Percentiles rank a stretch among this genome's conserved stretches.
phyloP scores from a whole-genome alignment of 2,329 filamentous ascomycete species.

The Trichoderma afroharzianum region DNA sequence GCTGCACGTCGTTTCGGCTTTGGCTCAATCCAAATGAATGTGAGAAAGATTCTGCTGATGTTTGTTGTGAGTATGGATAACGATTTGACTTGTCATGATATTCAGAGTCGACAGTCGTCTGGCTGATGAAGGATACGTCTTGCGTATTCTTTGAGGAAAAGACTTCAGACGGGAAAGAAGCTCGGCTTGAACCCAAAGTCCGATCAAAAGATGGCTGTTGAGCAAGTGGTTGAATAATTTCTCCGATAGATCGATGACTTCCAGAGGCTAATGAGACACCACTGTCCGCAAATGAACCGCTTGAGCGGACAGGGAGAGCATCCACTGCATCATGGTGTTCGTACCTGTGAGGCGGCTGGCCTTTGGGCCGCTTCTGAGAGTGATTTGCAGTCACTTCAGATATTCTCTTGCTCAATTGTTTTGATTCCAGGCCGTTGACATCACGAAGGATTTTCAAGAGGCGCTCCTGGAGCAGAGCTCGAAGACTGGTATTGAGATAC shows the following conservation, averaged over 20 bases:
- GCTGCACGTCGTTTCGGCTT: neutral
- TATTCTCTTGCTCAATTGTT: constrained; percentile 22
- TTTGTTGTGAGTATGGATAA: constrained; percentile 10
- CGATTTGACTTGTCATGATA: neutral
- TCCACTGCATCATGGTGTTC: constrained; percentile 10
- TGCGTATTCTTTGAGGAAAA: constrained; percentile 23
- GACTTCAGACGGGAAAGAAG: constrained; percentile 19
- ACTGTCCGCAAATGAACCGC: neutral
- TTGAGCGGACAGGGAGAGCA: constrained; percentile 20
- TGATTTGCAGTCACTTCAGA: constrained; percentile 24
- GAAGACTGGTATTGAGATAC: constrained; percentile 10
- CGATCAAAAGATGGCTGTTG: neutral
- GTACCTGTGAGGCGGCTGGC: neutral
- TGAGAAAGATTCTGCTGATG: constrained; percentile 20
- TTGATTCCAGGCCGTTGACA: neutral
- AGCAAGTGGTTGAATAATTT: neutral
- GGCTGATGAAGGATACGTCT: constrained; percentile 26
- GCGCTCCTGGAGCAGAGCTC: constrained; percentile 25
- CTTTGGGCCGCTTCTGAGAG: constrained; percentile 13
- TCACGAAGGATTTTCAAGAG: constrained; percentile 23
- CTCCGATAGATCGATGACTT: neutral
- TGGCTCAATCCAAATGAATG: neutral
- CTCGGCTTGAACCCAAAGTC: constrained; percentile 27
- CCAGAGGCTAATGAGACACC: neutral
- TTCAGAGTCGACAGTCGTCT: constrained; percentile 30